Base-by-base conservation (phyloP, 331 rosid genomes). In the Spiraea crenata region DNA sequence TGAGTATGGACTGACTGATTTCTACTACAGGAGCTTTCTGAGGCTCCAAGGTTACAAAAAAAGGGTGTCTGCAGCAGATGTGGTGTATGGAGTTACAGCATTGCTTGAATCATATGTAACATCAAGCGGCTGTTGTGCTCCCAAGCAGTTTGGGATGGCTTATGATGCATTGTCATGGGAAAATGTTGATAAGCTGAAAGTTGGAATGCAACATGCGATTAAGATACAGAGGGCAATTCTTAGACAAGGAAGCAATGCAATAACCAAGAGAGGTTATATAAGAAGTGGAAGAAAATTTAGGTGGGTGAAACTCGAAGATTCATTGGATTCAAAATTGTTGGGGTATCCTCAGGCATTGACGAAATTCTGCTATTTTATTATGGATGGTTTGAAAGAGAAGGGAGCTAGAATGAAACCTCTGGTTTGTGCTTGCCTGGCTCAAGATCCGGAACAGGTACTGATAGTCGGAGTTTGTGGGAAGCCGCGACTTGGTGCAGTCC, bases 271-370 rank as follows among this genome's bases (percentile, higher is more conserved):
- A 44, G 99, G 99, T n/a, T 83, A 82, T 11, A 87, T 91, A 74
- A 76, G 97, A 77, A 91, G 99, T 71, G 97, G 99, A 54, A 87
- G 96, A 69, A 95, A 86, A 63, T 95, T 95, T 63, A 73, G 97
- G 66, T 95, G 99, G 99, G 83, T 95, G 76, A 95, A 91, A 75
- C 87, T 95, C 4, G 96, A 87, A 67, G 99, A 95, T 82, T 89
- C 89, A 0, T 79, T 40, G 9, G 96, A 95, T 57, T 76, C 93
- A 37, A 87, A 71, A 72, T 73, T 91, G 37, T 73, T 91, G 78
- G 96, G 99, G n/a, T 89, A 95, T 57, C 99, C 99, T 0, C 99
- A 91, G 76, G 97, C 99, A 0, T 81, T 95, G 87, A 91, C 97
- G 1, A 95, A 87, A 67, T 89, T 95, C 38, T 86, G 99, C 78